A percentile compares a stretch with the other conserved stretches of the same genome.
Conservation (phyloP, 345 rosid species). For the Bretschneidera sinensis region DNA sequence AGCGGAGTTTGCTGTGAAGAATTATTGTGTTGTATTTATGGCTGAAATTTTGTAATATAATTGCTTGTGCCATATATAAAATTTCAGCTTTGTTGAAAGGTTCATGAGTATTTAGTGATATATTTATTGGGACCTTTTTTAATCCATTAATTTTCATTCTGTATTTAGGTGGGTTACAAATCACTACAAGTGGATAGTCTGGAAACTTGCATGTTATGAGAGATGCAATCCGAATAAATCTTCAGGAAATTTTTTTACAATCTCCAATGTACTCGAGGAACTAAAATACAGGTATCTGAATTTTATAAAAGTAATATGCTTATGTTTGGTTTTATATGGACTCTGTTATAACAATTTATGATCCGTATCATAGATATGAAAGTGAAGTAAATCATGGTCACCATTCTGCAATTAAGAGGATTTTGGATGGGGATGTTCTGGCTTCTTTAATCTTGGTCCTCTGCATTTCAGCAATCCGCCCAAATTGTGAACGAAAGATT, state of each 20-base stretch:
- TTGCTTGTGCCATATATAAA: too few relatives aligned
- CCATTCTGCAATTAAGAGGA: slow-evolving; percentile 78
- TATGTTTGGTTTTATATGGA: slow-evolving; percentile 9
- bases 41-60: too few relatives aligned
- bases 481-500: slow-evolving; percentile 25
- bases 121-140: neutral
- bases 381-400: slow-evolving; percentile 93
- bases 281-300: slow-evolving; percentile 75
- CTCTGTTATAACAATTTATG: slow-evolving; percentile 14
- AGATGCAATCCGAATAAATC: slow-evolving; percentile 48
- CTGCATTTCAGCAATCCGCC: slow-evolving; percentile 58
- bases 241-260: slow-evolving; percentile 59
- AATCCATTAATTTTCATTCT: slow-evolving; percentile 12
- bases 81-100: too few relatives aligned
- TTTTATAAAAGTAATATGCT: slow-evolving; percentile 12
- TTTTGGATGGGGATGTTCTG: slow-evolving; percentile 77
- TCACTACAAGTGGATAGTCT: slow-evolving; percentile 92
- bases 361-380: slow-evolving; percentile 58
- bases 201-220: slow-evolving; percentile 90
- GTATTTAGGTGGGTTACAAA: slow-evolving; percentile 72
- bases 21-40: neutral
- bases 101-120: too few relatives aligned
- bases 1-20: neutral
- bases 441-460: slow-evolving; percentile 74
- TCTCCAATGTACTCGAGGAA: slow-evolving; percentile 82